phyloP scores from a whole-genome alignment of 2,329 filamentous ascomycete genomes.

The Ophiostoma triangulosporum region DNA sequence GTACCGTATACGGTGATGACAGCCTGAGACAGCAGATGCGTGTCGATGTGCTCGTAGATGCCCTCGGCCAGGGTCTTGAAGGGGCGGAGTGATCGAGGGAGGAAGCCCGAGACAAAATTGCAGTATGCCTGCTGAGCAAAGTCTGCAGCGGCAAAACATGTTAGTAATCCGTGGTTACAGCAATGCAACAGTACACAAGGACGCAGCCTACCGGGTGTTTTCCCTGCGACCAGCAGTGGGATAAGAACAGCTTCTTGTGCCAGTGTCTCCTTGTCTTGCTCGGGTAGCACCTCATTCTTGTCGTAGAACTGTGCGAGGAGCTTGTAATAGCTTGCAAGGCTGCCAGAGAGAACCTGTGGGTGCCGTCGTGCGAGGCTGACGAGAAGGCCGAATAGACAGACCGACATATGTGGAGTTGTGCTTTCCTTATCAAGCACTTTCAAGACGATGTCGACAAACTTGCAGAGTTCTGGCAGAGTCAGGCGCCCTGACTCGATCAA shows the following conservation, averaged over 20 bases:
- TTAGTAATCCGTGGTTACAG: background rate
- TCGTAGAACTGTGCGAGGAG: constrained; percentile 12
- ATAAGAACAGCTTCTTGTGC: constrained; percentile 13
- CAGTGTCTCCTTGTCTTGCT: constrained; percentile 4
- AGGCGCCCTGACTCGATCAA: constrained; percentile 22
- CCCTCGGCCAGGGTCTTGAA: constrained; percentile 27
- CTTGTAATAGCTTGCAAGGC: constrained; percentile 14
- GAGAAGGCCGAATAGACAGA: constrained; percentile 9
- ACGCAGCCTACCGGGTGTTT: background rate
- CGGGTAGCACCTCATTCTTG: constrained; percentile 2
- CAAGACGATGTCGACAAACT: constrained; percentile 26
- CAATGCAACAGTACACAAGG: background rate
- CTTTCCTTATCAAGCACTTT: background rate
- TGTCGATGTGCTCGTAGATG: constrained; percentile 26
- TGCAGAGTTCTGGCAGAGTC: constrained; percentile 20
- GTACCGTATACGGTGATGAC: constrained; percentile 26
- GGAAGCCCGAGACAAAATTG: constrained; percentile 26
- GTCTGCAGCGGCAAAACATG: background rate
- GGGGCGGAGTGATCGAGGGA: constrained; percentile 24
- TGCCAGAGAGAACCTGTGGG: constrained; percentile 10
- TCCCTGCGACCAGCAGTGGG: background rate
- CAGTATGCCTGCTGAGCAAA: constrained; percentile 18
- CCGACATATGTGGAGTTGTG: background rate
- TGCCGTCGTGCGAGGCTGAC: constrained; percentile 11
- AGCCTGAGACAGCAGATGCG: constrained; percentile 27